These are phyloP conservation scores for Dothidotthia symphoricarpi DNA, from an alignment of 2,329 filamentous ascomycete genomes.

Conservation along the genomic window DNA sequence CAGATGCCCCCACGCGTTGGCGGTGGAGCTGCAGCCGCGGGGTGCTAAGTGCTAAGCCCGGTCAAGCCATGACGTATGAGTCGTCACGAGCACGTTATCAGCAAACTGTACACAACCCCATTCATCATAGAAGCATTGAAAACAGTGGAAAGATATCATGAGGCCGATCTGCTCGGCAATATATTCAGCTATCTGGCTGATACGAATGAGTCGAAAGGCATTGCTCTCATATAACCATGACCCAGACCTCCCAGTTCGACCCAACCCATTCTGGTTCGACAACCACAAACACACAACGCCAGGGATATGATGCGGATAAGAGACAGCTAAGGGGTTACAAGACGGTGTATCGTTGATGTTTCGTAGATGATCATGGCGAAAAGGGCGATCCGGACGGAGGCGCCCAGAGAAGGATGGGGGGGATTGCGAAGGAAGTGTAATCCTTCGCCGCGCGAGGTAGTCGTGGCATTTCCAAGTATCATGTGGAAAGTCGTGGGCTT, in stretches of 20 bases:
- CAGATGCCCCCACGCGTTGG: constrained; percentile 12
- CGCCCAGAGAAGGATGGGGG: constrained; percentile 13
- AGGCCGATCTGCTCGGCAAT: constrained; percentile 21
- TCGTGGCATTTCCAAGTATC: constrained; percentile 22
- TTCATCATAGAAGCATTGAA: constrained; percentile 6
- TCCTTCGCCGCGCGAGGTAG: constrained; percentile 13
- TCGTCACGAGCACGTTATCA: constrained; percentile 2
- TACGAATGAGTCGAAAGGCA: constrained; percentile 12
- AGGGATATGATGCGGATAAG: constrained; percentile 44
- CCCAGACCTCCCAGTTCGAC: constrained; percentile 20
- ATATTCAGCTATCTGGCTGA: constrained; percentile 29
- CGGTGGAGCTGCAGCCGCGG: constrained; percentile 5
- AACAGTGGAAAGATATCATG: constrained; percentile 1
- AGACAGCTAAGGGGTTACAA: constrained; percentile 39
- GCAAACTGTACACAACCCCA: neutral
- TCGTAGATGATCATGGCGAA: constrained; percentile 36
- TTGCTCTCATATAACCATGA: constrained; percentile 15
- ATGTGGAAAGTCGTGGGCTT: constrained; percentile 28
- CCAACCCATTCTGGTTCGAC: constrained; percentile 22
- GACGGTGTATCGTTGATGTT: constrained; percentile 45
- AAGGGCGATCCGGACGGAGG: constrained; percentile 20
- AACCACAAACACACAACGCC: constrained; percentile 39
- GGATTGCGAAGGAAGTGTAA: constrained; percentile 24
- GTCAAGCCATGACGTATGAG: constrained; percentile 16
- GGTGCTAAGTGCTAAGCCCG: constrained; percentile 6